phyloP scores from a whole-genome alignment of 768 basidiomycete species.

The Tephrocybe rancida region DNA sequence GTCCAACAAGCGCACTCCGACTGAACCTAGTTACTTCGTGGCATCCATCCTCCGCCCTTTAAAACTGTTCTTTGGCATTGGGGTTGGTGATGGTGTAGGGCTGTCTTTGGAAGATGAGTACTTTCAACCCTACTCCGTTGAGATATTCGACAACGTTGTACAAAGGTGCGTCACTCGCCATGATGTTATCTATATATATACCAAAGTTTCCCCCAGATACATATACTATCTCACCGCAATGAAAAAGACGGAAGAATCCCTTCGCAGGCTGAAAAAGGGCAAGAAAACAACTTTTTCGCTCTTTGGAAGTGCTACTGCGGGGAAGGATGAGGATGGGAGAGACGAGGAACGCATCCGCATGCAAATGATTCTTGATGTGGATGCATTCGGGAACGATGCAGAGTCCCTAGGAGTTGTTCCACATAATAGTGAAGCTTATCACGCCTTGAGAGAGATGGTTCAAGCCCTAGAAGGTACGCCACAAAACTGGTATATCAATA shows the following conservation, averaged over 20 bases:
- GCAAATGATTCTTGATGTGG: slow-evolving; percentile 87
- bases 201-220: slow-evolving; percentile 53
- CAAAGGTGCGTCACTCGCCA: slow-evolving; percentile 49
- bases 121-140: slow-evolving; percentile 50
- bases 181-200: neutral
- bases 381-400: slow-evolving; percentile 82
- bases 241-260: slow-evolving; percentile 91
- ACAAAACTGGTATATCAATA: neutral
- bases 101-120: slow-evolving; percentile 56
- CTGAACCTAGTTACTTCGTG: slow-evolving; percentile 88
- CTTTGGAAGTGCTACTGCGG: slow-evolving; percentile 57
- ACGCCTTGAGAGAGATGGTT: slow-evolving; percentile 62
- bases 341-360: slow-evolving; percentile 88
- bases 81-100: slow-evolving; percentile 61
- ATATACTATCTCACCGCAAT: slow-evolving; percentile 77
- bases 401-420: slow-evolving; percentile 67
- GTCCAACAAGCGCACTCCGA: slow-evolving; percentile 71
- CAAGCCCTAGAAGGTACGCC: slow-evolving; percentile 38
- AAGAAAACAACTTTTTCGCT: slow-evolving; percentile 80
- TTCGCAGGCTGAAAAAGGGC: slow-evolving; percentile 85
- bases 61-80: slow-evolving; percentile 70
- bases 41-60: slow-evolving; percentile 79
- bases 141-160: slow-evolving; percentile 72
- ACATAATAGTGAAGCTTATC: slow-evolving; percentile 51
- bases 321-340: slow-evolving; percentile 66